Evolutionary conservation across 2,329 filamentous ascomycete species (phyloP).

Genomic region (Parafenestella ontariensis): DNA sequence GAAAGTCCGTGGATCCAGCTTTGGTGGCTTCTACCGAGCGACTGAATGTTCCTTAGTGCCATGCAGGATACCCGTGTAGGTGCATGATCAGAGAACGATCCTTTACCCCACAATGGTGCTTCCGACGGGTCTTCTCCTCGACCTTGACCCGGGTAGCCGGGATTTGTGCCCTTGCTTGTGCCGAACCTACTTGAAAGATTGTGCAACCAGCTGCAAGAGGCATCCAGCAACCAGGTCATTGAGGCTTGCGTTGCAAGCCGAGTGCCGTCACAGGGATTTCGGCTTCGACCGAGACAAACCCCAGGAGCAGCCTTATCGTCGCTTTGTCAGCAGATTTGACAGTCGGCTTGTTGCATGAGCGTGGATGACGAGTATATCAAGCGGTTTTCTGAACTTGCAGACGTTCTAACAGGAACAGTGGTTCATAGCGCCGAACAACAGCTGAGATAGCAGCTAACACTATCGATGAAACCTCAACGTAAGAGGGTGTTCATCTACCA

Average conservation of each 20-base stretch:
- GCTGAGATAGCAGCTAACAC: not conserved
- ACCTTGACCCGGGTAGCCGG: conserved; percentile 39
- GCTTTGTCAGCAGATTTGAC: not conserved
- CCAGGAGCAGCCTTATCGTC: conserved; percentile 10
- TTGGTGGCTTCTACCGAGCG: not conserved
- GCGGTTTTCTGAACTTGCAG: not conserved
- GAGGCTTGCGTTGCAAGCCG: conserved; percentile 31
- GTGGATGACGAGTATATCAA: too few relatives aligned
- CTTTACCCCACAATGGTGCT: conserved; percentile 31
- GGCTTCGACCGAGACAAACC: conserved; percentile 36
- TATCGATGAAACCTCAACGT: not conserved
- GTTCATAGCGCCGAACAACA: not conserved
- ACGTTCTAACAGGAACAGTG: not conserved
- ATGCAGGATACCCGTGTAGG: conserved; percentile 39
- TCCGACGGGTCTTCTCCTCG: conserved; percentile 34
- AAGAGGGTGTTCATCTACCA: not conserved
- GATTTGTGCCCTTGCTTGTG: conserved; percentile 36
- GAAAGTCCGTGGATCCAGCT: conserved; percentile 2
- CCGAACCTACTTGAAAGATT: conserved; percentile 24
- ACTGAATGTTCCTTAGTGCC: conserved; percentile 20
- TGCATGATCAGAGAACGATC: conserved; percentile 37
- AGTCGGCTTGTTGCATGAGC: not conserved
- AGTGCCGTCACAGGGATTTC: conserved; percentile 25
- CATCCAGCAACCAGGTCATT: conserved; percentile 41
- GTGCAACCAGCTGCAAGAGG: conserved; percentile 32